Evolutionary conservation across 2,329 filamentous ascomycete genomes (phyloP).

Genomic region (Stemphylium beticola): DNA sequence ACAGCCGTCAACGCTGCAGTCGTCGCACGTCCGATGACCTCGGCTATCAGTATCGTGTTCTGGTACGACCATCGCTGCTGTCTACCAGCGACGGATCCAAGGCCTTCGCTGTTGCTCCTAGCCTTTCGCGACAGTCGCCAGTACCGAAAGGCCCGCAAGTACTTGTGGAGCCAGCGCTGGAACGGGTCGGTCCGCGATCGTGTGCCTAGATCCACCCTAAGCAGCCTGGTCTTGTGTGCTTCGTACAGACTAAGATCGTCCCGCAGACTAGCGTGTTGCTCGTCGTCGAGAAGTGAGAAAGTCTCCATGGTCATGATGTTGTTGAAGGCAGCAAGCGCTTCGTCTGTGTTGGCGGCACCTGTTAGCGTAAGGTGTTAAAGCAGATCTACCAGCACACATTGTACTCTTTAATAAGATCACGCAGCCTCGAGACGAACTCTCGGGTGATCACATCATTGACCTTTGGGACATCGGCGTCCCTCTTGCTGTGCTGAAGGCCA

Average conservation of each 20-base stretch:
- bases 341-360: slow-evolving; percentile 14
- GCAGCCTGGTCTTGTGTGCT: slow-evolving; percentile 43
- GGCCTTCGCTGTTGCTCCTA: slow-evolving; percentile 10
- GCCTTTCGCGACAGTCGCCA: slow-evolving; percentile 19
- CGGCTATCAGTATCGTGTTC: slow-evolving; percentile 29
- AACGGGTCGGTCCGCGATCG: slow-evolving; percentile 26
- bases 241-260: slow-evolving; percentile 38
- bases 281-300: slow-evolving; percentile 30
- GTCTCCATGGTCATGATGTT: slow-evolving; percentile 35
- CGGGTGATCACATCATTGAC: too few species aligned
- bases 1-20: slow-evolving; percentile 24
- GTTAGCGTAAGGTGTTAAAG: too few species aligned
- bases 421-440: too few species aligned
- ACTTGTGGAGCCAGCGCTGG: slow-evolving; percentile 22
- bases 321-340: slow-evolving; percentile 30
- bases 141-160: slow-evolving; percentile 21
- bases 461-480: too few species aligned
- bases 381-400: too few species aligned
- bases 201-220: slow-evolving; percentile 39
- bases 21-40: slow-evolving; percentile 22
- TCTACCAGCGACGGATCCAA: slow-evolving; percentile 4
- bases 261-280: slow-evolving; percentile 12
- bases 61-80: slow-evolving; percentile 23
- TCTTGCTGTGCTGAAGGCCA: too few species aligned
- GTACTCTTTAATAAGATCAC: too few species aligned